Evolutionary conservation across 2,329 filamentous ascomycete species (phyloP), one percentile per base, ranked within the genome.

Genomic region (Talaromyces atroroseus): DNA sequence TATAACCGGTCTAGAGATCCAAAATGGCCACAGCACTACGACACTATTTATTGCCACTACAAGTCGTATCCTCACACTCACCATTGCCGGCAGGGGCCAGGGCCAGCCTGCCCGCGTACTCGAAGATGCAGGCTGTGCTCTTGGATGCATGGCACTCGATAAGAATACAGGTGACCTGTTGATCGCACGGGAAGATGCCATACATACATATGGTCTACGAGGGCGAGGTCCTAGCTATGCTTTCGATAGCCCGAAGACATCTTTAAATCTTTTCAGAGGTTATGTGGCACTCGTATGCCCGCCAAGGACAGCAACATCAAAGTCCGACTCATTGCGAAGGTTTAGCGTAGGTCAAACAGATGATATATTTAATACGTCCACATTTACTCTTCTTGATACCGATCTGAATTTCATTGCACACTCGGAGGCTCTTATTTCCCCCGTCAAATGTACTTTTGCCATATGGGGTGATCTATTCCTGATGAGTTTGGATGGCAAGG

Each of bases 141-240:
- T 95, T n/a, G 92, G 91, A 1, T 99, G 95, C 71, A 96, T 99
- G 90, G 89, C 90, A 0, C 80, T 92, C 12, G 90, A 96, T 70
- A 84, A 82, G 59, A 81, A 82, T 60, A 88, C 85, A 0, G 90
- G 88, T 5, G 90, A 96, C 62, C 86, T 99, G 20, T 83, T 99
- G 2, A 87, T 99, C n/a, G 94, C 88, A 1, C 81, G 94, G 59
- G 90, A 96, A 63, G 95, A 99, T 80, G 94, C 92, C 7, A 88
- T 99, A 54, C 97, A 97, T 74, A 92, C 90, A 58, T 99, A 97
- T 72, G 89, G 87, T 0, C 76, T 88, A 0, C 88, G 94, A 58
- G 92, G 92, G 0, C 84, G 92, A 58, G 91, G 91, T 0, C 87
- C 90, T 1, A 92, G 90, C 42, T 92, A 89, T 71, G 91, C 91